A percentile compares a stretch with the other conserved stretches of the same genome.
Conservation (phyloP, 2,329 filamentous ascomycete genomes). For the Lasiodiplodia sp. region DNA sequence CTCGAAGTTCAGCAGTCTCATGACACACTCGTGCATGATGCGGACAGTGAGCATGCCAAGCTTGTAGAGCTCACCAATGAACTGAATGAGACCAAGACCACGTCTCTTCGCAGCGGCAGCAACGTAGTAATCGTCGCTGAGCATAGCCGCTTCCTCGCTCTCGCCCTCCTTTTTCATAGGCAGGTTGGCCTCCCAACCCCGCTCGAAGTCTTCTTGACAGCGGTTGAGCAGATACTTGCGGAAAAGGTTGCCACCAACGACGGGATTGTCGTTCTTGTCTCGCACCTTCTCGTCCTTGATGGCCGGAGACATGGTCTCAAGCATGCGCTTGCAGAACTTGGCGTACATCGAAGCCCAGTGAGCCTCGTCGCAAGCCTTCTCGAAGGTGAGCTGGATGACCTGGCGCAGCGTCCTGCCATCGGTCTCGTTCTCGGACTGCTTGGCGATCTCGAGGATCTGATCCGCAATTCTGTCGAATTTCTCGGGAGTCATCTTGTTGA, state of each 20-base stretch:
- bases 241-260: constrained; percentile 93
- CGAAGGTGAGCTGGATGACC: constrained; percentile 98
- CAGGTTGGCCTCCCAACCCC: constrained; percentile 91
- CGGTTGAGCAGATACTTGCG: constrained; percentile 98
- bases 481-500: constrained; percentile 99
- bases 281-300: constrained; percentile 95
- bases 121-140: constrained; percentile 96
- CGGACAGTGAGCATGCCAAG: constrained; percentile 97
- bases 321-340: constrained; percentile 97
- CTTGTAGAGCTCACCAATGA: constrained; percentile 99
- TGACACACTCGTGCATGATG: constrained; percentile 99
- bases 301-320: constrained; percentile 91
- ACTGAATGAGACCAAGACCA: constrained; percentile 96
- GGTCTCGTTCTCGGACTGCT: constrained; percentile 92
- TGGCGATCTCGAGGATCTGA: constrained; percentile 90
- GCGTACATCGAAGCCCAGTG: constrained; percentile 99
- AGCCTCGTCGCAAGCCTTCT: constrained; percentile 97
- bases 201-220: constrained; percentile 98
- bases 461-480: constrained; percentile 97
- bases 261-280: constrained; percentile 86
- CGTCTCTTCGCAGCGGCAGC: constrained; percentile 94
- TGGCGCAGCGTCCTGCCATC: constrained; percentile 95
- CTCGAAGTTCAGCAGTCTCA: constrained; percentile 95
- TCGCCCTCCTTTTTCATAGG: constrained; percentile 74
- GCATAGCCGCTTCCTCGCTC: constrained; percentile 79